These are phyloP conservation scores for Apiospora arundinis DNA, from an alignment of 2,329 filamentous ascomycete species.

Conservation along the genomic window DNA sequence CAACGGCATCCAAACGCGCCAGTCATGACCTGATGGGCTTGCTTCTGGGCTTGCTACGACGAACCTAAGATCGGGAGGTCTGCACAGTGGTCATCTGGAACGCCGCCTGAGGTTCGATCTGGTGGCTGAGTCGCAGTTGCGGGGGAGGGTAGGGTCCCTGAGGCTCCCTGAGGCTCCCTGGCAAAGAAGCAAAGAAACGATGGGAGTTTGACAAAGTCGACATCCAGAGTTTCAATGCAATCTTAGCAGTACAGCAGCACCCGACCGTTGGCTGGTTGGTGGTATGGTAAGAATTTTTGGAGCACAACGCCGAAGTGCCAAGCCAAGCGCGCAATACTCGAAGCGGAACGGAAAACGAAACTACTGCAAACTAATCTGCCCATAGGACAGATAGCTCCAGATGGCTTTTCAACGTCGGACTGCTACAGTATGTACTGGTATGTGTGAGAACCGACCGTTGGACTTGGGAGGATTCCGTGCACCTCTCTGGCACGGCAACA, in stretches of 20 bases:
- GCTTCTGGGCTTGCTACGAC: not conserved
- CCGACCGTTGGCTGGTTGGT: conserved; percentile 6
- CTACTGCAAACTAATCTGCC: conserved; percentile 6
- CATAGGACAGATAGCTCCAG: not conserved
- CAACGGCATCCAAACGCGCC: conserved; percentile 7
- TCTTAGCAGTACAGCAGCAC: not conserved
- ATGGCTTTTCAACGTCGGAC: not conserved
- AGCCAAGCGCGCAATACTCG: not conserved
- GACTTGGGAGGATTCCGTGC: not conserved
- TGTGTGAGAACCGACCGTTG: not conserved
- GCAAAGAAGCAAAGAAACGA: conserved; percentile 17
- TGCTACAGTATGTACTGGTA: not conserved
- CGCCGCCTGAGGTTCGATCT: not conserved
- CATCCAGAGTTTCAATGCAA: conserved; percentile 7
- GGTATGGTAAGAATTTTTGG: not conserved
- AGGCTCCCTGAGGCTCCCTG: conserved; percentile 14
- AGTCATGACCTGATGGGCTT: not conserved
- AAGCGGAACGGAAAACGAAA: conserved; percentile 8
- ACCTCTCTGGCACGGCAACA: not conserved
- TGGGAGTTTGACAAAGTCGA: conserved; percentile 2
- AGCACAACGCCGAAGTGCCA: not conserved
- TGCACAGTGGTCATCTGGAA: not conserved
- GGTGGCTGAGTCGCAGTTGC: conserved; percentile 4
- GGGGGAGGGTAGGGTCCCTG: conserved; percentile 2
- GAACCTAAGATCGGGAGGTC: not conserved